These are phyloP conservation scores for Carex myosuroides DNA, from an alignment of 176 grass and related monocot genomes.

Conservation along the genomic window DNA sequence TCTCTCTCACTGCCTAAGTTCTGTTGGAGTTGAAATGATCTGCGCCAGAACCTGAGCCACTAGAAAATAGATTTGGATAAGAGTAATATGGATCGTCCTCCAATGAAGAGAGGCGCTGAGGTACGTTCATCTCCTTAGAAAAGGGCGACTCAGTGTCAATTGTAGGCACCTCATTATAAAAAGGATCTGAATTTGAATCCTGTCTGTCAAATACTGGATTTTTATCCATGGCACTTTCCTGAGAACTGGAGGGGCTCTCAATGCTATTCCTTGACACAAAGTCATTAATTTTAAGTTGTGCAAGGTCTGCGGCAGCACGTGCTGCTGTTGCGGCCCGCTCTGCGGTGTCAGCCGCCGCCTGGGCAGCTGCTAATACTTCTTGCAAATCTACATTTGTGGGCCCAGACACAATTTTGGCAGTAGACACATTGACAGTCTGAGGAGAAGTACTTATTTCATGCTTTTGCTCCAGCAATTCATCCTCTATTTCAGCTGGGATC, in stretches of 20 bases:
- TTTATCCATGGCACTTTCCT: slow-evolving; percentile 19
- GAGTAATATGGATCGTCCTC: slow-evolving; percentile 83
- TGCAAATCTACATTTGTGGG: slow-evolving; percentile 49
- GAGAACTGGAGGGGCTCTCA: slow-evolving; percentile 15
- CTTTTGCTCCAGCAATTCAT: slow-evolving; percentile 29
- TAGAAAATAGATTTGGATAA: slow-evolving; percentile 81
- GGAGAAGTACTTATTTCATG: slow-evolving; percentile 25
- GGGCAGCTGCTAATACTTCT: slow-evolving; percentile 61
- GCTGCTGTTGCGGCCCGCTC: slow-evolving; percentile 67
- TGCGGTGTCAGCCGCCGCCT: slow-evolving; percentile 65
- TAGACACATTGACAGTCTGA: slow-evolving; percentile 12
- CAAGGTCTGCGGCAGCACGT: slow-evolving; percentile 77
- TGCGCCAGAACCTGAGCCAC: slow-evolving; percentile 25
- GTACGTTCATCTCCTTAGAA: slow-evolving; percentile 35
- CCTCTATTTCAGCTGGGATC: slow-evolving; percentile 3
- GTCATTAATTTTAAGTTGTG: slow-evolving; percentile 55
- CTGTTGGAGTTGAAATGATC: slow-evolving; percentile 2
- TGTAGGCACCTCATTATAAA: slow-evolving; percentile 19
- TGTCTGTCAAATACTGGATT: slow-evolving; percentile 54
- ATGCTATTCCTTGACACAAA: slow-evolving; percentile 42
- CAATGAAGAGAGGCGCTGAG: slow-evolving; percentile 51
- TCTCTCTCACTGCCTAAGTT: background rate
- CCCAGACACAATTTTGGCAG: slow-evolving; percentile 21
- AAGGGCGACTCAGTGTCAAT: slow-evolving; percentile 3
- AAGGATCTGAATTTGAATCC: slow-evolving; percentile 46